Base-by-base conservation (phyloP, 495 filamentous ascomycete species). In the Penicillium ucsense region DNA sequence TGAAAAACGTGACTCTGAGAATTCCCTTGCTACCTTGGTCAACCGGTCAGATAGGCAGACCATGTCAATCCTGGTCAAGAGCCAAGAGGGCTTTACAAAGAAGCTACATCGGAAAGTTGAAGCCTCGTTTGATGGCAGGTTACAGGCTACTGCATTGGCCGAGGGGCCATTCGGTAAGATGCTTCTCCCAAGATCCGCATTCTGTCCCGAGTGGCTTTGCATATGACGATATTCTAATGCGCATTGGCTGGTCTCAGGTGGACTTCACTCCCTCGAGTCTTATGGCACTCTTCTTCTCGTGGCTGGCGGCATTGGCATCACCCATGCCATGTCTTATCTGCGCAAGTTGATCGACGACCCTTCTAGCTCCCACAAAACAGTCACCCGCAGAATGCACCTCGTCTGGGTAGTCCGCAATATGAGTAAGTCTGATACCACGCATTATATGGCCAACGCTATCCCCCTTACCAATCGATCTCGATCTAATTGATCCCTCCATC, bases 251-350 rank as follows among this genome's bases (percentile, higher is more conserved):
- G 7, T 11, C 4, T 9, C 32, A 71, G 67, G 66, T n/a, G 75
- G 75, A 5, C 64, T 77, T 38, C 66, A 79, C 41, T 64, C 63
- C 3, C 66, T 80, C 27, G 50, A 62, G 28, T 75, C 72, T 0
- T 81, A 79, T 53, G 77, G 78, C 31, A 78, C 74, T 6, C 65
- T 77, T 20, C 45, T 81, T 0, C 56, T 81, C 41, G 70, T 81
- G 53, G 78, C 77, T 8, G 77, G 74, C 1, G 78, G 78, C 33
- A 77, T 81, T 48, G 78, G 78, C 9, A 80, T 81, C 50, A 81
- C 78, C 6, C 77, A 81, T 54, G 71, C 76, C 39, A 71, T 79
- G 57, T 71, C 69, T 8, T 77, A 78, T 53, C 37, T 80, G 32
- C 70, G 72, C 46, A 67, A 75, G 46, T 68, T 79, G 6, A 50